Base-by-base conservation (phyloP, 306 rosid genomes). In the Fragaria ananassa region DNA sequence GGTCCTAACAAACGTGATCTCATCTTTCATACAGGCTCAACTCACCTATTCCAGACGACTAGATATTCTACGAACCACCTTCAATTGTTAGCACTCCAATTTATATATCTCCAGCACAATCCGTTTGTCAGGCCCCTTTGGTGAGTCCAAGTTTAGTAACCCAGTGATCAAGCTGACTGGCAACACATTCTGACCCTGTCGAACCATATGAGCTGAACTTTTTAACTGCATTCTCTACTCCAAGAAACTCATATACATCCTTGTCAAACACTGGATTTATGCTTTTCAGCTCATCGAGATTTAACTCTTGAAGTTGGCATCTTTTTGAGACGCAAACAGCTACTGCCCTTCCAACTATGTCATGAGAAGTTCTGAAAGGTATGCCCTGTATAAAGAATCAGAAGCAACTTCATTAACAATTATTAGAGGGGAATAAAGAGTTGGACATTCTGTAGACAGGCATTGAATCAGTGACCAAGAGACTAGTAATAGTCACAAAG, bases 331-430 rank as follows among this genome's bases (percentile, higher is more conserved):
- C 88, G 3, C 99, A 92, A 8, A 89, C 44, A 25, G 97, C 99
- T 37, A 95, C 99, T 0, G 88, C 81, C 76, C 87, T 90, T 79
- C 99, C 99, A 11, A 88, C 96, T 17, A 90, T 86, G 81, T 92
- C 99, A 79, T 95, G 99, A 79, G 97, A 91, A 6, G 99, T 95
- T 76, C 99, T 87, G 78, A 95, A 95, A 42, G 99, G 97, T 49
- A 95, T 81, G 68, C 89, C 99, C 99, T 95, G 88, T 66, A 74
- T 21, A 82, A 46, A 81, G 44, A 73, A 81, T 53, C 27, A 8
- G 8, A 35, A 51, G 56, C 50, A 53, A 35, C 76, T 74, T 68
- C 64, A 75, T 31, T 44, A 76, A 54, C 21, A 37, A 80, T 34
- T 35, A 46, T 46, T 23, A 23, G 37, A 60, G 12, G n/a, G 27